These are phyloP conservation scores for Metschnikowia cerradonensis DNA, from an alignment of 805 yeast genomes.

Conservation along the genomic window DNA sequence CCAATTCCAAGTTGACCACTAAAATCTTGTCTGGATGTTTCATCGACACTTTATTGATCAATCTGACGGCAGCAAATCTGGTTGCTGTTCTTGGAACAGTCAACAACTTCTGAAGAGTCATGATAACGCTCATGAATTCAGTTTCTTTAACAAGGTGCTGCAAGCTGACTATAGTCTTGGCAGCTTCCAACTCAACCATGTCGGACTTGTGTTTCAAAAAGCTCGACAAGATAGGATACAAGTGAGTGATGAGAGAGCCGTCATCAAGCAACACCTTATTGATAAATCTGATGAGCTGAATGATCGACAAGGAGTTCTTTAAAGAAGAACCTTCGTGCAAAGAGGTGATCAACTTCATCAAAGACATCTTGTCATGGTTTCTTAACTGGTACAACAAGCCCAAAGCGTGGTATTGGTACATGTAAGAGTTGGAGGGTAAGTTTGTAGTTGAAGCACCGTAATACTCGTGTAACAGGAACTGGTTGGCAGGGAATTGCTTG, in stretches of 20 bases:
- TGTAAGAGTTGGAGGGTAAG: conserved; percentile 66
- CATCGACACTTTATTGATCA: conserved; percentile 80
- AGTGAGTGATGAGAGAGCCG: conserved; percentile 51
- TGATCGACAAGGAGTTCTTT: conserved; percentile 77
- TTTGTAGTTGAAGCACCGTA: conserved; percentile 49
- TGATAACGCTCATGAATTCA: conserved; percentile 66
- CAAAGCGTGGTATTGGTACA: conserved; percentile 93
- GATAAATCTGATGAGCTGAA: conserved; percentile 80
- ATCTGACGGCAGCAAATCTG: conserved; percentile 89
- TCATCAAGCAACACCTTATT: conserved; percentile 72
- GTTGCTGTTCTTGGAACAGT: conserved; percentile 87
- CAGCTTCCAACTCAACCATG: conserved; percentile 88
- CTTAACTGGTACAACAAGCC: conserved; percentile 85
- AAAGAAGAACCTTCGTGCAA: conserved; percentile 57
- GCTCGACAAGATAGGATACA: conserved; percentile 60
- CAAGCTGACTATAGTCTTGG: conserved; percentile 60
- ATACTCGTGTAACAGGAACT: conserved; percentile 51
- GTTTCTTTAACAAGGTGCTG: conserved; percentile 56
- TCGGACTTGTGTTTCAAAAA: conserved; percentile 81
- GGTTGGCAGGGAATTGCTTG: conserved; percentile 49
- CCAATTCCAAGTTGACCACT: conserved; percentile 80
- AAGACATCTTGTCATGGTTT: conserved; percentile 89
- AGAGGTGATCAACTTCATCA: conserved; percentile 83
- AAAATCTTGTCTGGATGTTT: conserved; percentile 74
- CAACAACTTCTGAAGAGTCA: conserved; percentile 69